These are phyloP conservation scores for Pseudogymnoascus sp. DNA, from an alignment of 2,329 filamentous ascomycete genomes.

Conservation along the genomic window DNA sequence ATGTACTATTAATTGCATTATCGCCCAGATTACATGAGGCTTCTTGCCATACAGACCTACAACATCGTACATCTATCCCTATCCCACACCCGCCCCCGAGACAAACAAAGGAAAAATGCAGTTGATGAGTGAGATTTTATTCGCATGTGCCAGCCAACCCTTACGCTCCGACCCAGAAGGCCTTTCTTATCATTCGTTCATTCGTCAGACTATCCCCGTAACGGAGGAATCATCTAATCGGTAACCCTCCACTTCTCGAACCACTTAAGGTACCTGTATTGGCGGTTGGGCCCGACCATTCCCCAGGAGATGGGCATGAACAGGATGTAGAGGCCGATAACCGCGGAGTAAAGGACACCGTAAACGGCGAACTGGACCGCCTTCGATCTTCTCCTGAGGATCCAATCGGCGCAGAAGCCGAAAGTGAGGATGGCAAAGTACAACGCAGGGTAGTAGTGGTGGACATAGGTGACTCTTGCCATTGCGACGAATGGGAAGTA, in stretches of 20 bases:
- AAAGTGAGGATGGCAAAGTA: slow-evolving; percentile 92
- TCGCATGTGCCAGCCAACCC: slow-evolving; percentile 1
- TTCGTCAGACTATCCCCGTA: neutral
- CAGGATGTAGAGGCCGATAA: slow-evolving; percentile 76
- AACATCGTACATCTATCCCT: neutral
- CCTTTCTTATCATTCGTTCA: slow-evolving; percentile 1
- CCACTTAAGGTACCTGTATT: slow-evolving; percentile 94
- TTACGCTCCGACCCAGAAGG: neutral
- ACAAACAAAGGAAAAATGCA: neutral
- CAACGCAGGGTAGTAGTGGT: slow-evolving; percentile 97
- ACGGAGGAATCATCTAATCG: slow-evolving; percentile 20
- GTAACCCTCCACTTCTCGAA: slow-evolving; percentile 64
- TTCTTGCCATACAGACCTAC: neutral
- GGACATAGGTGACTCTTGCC: slow-evolving; percentile 97
- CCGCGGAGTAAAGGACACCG: slow-evolving; percentile 60
- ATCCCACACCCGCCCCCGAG: neutral
- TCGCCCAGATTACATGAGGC: neutral
- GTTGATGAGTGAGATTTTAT: neutral
- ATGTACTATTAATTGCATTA: slow-evolving; percentile 7
- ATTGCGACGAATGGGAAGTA: slow-evolving; percentile 94
- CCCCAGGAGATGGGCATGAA: slow-evolving; percentile 96
- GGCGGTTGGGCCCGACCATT: slow-evolving; percentile 75
- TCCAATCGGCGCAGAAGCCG: slow-evolving; percentile 84
- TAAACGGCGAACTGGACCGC: slow-evolving; percentile 63
- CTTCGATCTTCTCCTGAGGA: slow-evolving; percentile 59